Evolutionary conservation across 2,329 filamentous ascomycete species (phyloP), one percentile per base, ranked within the genome.

Genomic region (Aspergillus udagawae): DNA sequence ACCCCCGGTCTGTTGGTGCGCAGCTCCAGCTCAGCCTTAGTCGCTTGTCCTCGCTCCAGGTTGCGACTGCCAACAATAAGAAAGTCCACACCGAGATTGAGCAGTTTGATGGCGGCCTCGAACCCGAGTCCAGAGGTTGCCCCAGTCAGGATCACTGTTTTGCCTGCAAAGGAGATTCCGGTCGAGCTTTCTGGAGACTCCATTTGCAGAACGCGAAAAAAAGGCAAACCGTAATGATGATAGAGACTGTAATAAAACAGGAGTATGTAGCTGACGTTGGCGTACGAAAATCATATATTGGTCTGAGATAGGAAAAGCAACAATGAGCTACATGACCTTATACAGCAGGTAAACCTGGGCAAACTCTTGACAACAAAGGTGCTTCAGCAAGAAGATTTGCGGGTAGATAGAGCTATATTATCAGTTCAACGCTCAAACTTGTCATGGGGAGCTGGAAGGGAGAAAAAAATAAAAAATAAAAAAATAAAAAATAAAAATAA

Each of bases 61-160:
- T 67, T 75, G n/a, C 80, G 77, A 7, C 77, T 78, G 5, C 73
- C 78, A 21, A 83, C 74, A 25, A 82, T 78, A 20, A 83, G 67
- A 3, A 64, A 71, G 7, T 73, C 68, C 1, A 76, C 73, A 3
- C 75, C 74, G 6, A 79, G 72, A 9, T 70, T 69, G 5, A 77
- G 73, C 48, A 79, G 74, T 62, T 82, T 80, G 59, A 77, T 69
- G 2, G 79, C 78, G 4, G 80, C 78, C 62, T 80, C 78, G 23
- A 79, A 73, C 0, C 81, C 81, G 14, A 83, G 67, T 4, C 81
- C 81, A 1, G 76, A 74, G 45, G 79, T 83, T 9, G 78, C 78
- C 23, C 81, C 80, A 6, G 81, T 82, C 17, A 82, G 64, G 8
- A 83, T 68, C 3, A 82, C 75, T 0, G 76, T 79, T 60, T 78